A percentile compares a stretch with the other conserved stretches of the same genome.
These are phyloP conservation scores for Diplodia corticola DNA, from an alignment of 2,329 filamentous ascomycete species.

Conservation along the genomic window DNA sequence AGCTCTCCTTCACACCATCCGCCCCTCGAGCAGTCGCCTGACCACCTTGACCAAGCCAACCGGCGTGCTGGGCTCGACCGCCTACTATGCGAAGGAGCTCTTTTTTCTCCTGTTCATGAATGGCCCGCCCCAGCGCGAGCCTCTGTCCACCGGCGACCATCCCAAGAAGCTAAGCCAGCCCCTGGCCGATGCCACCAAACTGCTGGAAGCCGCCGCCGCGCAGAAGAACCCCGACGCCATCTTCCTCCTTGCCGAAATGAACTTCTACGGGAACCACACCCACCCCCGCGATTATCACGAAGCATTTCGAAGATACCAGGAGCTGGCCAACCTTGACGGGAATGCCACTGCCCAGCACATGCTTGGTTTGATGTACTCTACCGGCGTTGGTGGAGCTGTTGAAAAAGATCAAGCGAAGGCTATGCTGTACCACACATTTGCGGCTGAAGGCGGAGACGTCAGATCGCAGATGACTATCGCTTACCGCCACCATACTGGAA, in stretches of 20 bases:
- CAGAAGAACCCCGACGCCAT: conserved; percentile 75
- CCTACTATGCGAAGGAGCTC: conserved; percentile 63
- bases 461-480: conserved; percentile 92
- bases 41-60: conserved; percentile 52
- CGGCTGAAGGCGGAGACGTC: conserved; percentile 78
- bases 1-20: conserved; percentile 44
- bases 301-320: conserved; percentile 79
- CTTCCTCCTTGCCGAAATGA: conserved; percentile 87
- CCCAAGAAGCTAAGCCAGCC: conserved; percentile 50
- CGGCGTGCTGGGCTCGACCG: conserved; percentile 57
- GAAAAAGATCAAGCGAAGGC: conserved; percentile 87
- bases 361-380: conserved; percentile 94
- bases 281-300: conserved; percentile 77
- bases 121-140: conserved; percentile 52
- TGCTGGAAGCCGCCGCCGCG: conserved; percentile 60
- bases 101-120: conserved; percentile 68
- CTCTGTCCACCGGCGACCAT: conserved; percentile 39
- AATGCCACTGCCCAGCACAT: conserved; percentile 95
- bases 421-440: conserved; percentile 91
- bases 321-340: conserved; percentile 72
- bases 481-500: conserved; percentile 80
- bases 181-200: conserved; percentile 58
- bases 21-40: conserved; percentile 42
- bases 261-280: conserved; percentile 93
- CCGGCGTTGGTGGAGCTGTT: conserved; percentile 79